These are phyloP conservation scores for Dothistroma septosporum DNA, from an alignment of 2,329 filamentous ascomycete genomes.

Conservation along the genomic window DNA sequence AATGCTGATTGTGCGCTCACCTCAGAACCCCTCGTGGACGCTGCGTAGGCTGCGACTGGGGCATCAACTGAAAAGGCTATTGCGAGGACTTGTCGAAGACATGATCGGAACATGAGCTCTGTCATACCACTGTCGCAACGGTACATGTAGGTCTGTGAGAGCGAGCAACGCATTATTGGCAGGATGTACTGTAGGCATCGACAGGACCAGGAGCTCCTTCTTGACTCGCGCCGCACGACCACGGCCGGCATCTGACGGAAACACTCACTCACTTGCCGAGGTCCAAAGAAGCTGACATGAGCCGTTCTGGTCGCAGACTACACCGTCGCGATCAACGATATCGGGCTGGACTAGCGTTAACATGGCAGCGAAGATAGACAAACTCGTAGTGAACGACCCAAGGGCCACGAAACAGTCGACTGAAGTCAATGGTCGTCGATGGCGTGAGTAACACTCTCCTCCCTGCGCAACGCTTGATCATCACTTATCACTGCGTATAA, in stretches of 20 bases:
- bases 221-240: no score
- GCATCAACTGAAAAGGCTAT: not conserved
- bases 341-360: not conserved
- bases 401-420: slow-evolving; percentile 40
- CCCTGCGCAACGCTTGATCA: not conserved
- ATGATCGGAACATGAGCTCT: not conserved
- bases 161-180: not conserved
- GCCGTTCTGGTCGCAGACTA: not conserved
- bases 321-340: not conserved
- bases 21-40: not conserved
- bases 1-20: not conserved
- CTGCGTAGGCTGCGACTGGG: not conserved
- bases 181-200: no score
- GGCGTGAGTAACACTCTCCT: slow-evolving; percentile 43
- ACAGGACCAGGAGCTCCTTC: no score
- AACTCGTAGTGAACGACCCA: slow-evolving; percentile 4
- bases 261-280: not conserved
- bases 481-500: slow-evolving; percentile 7
- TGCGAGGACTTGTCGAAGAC: not conserved
- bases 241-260: not conserved
- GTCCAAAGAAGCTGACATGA: not conserved
- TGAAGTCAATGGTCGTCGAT: slow-evolving; percentile 64
- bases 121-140: not conserved
- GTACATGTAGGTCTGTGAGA: not conserved
- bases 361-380: slow-evolving; percentile 3